phyloP scores from a whole-genome alignment of 371 early-diverging fungal species.

The Gilbertella persicaria region DNA sequence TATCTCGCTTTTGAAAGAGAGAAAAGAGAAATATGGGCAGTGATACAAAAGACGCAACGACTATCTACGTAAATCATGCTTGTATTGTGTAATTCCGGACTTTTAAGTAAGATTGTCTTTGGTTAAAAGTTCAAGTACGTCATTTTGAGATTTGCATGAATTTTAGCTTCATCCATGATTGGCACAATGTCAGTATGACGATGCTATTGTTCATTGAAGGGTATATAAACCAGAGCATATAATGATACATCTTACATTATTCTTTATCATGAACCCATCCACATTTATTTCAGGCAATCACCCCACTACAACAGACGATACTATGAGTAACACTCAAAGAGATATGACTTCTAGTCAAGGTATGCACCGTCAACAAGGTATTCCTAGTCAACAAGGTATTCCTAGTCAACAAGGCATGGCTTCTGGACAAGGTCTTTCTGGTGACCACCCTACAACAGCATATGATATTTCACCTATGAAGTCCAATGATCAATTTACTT shows the following conservation, averaged over 20 bases:
- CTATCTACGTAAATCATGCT: too few relatives aligned
- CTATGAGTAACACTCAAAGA: background rate
- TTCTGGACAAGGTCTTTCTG: background rate
- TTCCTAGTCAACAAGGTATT: too few relatives aligned
- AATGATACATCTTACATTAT: background rate
- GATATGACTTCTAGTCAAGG: too few relatives aligned
- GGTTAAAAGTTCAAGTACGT: background rate
- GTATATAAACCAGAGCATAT: background rate
- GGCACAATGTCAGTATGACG: background rate
- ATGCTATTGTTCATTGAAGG: background rate
- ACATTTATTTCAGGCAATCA: constrained; percentile 1
- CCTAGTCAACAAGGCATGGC: too few relatives aligned
- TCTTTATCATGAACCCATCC: background rate
- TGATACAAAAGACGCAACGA: too few relatives aligned
- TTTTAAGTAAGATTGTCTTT: background rate
- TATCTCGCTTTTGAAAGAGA: too few relatives aligned
- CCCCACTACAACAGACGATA: background rate
- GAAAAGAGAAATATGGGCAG: too few relatives aligned
- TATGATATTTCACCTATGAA: background rate
- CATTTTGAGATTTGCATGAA: background rate
- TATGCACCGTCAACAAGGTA: too few relatives aligned
- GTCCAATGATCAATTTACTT: background rate
- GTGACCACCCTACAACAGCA: background rate
- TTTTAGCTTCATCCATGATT: background rate
- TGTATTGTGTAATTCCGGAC: too few relatives aligned